A percentile compares a stretch with the other conserved stretches of the same genome.
These are phyloP conservation scores for Aspergillus costaricaensis DNA, from an alignment of 2,329 filamentous ascomycete genomes.

Conservation along the genomic window DNA sequence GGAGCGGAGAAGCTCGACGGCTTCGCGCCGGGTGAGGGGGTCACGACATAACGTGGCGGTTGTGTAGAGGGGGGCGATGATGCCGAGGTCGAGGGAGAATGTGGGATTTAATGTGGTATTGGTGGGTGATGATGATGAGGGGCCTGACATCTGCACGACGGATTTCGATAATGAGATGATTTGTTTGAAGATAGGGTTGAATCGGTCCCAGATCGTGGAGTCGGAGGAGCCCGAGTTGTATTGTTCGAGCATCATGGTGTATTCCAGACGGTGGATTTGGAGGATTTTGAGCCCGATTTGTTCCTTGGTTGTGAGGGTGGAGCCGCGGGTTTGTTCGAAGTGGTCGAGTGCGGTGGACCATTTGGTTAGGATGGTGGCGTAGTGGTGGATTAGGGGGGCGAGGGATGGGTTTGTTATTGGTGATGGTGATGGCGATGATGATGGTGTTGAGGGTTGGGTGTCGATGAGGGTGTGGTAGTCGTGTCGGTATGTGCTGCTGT, in stretches of 20 bases:
- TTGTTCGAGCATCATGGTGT: conserved; percentile 11
- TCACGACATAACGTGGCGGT: conserved; percentile 34
- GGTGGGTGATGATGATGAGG: background rate
- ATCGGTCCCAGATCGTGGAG: conserved; percentile 26
- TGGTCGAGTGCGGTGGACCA: conserved; percentile 5
- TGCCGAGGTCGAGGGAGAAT: conserved; percentile 34
- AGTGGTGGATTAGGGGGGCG: background rate
- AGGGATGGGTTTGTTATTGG: background rate
- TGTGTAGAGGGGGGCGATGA: conserved; percentile 29
- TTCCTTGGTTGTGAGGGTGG: conserved; percentile 1
- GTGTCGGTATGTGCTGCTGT: background rate
- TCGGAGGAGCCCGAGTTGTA: conserved; percentile 14
- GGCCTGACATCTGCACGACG: conserved; percentile 17
- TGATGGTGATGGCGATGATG: no score
- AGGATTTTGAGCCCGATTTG: conserved; percentile 10
- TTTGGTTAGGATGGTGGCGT: background rate
- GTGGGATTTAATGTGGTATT: background rate
- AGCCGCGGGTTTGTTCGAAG: conserved; percentile 7
- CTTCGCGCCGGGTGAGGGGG: conserved; percentile 29
- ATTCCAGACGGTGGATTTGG: conserved; percentile 6
- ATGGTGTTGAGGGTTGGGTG: background rate
- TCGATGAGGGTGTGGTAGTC: background rate
- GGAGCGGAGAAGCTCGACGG: conserved; percentile 27
- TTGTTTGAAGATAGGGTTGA: conserved; percentile 26
- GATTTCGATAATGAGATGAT: conserved; percentile 29